These are phyloP conservation scores for Alternaria angustiovoidea DNA, from an alignment of 2,329 filamentous ascomycete genomes.

Conservation along the genomic window DNA sequence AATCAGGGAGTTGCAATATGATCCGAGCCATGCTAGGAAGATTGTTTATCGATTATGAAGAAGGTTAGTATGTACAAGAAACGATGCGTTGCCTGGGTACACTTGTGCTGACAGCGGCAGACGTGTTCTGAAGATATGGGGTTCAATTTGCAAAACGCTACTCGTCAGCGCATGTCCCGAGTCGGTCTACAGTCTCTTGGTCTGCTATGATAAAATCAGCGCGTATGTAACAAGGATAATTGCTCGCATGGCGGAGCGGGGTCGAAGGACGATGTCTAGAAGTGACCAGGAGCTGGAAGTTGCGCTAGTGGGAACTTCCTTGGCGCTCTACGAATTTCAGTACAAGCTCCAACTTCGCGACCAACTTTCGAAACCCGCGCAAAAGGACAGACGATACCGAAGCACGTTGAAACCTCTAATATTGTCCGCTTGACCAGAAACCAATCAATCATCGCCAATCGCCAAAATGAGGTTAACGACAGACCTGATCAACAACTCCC, in stretches of 20 bases:
- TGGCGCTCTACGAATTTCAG: conserved; percentile 17
- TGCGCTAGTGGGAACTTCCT: conserved; percentile 15
- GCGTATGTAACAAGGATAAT: neutral
- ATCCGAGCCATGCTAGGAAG: neutral
- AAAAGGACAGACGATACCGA: neutral
- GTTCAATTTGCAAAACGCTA: neutral
- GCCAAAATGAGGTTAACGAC: conserved; percentile 87
- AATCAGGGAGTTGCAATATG: neutral
- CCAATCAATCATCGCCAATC: conserved; percentile 2
- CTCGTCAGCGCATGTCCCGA: neutral
- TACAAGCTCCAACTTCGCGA: conserved; percentile 12
- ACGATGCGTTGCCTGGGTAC: neutral
- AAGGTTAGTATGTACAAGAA: neutral
- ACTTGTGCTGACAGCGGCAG: neutral
- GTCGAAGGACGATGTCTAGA: neutral
- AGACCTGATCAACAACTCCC: conserved; percentile 91
- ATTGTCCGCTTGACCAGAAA: neutral
- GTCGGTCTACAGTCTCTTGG: neutral
- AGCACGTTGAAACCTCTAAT: neutral
- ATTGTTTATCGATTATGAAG: neutral
- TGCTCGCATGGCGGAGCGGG: neutral
- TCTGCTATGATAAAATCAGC: neutral
- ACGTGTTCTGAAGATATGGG: neutral
- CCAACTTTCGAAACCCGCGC: conserved; percentile 8
- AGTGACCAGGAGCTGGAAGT: conserved; percentile 1